phyloP scores from a whole-genome alignment of 78 protist genomes.

The Dictyostelium discoideum region dicty_2.7 NC_007089.4:5955001-5955500 shows the following conservation, averaged over 20 bases:
- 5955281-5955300: background rate
- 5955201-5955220: background rate
- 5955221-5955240: slow-evolving; percentile 15
- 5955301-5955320: background rate
- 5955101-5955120: slow-evolving; percentile 33
- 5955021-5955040: background rate
- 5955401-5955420: too few species aligned
- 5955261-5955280: slow-evolving; percentile 3
- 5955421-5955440: too few species aligned
- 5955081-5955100: background rate
- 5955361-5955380: too few species aligned
- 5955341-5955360: too few species aligned
- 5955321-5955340: background rate
- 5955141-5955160: slow-evolving; percentile 8
- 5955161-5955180: background rate
- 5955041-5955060: background rate
- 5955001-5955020: background rate
- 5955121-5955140: slow-evolving; percentile 19
- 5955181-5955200: background rate
- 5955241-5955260: background rate
- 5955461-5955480: too few species aligned
- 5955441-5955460: too few species aligned
- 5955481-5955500: too few species aligned
- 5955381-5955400: too few species aligned
- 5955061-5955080: slow-evolving; percentile 12